phyloP scores from a whole-genome alignment of 2,329 filamentous ascomycete species.

The Nothopassalora personata region DNA sequence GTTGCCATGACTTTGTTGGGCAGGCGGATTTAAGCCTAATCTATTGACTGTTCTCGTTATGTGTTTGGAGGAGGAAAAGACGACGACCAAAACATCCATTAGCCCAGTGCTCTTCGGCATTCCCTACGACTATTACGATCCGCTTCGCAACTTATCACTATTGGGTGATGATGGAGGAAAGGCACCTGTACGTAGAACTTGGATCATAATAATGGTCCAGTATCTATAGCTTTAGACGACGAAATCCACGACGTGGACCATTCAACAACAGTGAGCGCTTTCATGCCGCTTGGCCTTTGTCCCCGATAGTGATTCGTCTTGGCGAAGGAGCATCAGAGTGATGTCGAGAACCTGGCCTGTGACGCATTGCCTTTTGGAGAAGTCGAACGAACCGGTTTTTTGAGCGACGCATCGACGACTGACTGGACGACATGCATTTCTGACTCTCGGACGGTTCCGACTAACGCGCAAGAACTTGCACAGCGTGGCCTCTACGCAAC shows the following conservation, averaged over 20 bases:
- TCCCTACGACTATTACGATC: constrained; percentile 21
- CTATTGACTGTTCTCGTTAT: constrained; percentile 9
- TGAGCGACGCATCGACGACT: background rate
- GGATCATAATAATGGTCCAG: background rate
- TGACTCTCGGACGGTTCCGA: background rate
- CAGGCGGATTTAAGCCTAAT: constrained; percentile 16
- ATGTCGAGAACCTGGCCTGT: background rate
- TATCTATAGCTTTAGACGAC: constrained; percentile 11
- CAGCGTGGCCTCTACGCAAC: background rate
- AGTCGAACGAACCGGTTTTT: background rate
- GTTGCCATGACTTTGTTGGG: constrained; percentile 4
- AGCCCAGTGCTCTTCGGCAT: constrained; percentile 9
- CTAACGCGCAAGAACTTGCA: background rate
- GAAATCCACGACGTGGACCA: background rate
- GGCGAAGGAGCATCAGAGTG: background rate
- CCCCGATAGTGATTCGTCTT: background rate
- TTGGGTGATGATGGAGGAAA: constrained; percentile 3
- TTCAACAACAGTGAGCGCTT: background rate
- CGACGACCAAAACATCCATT: background rate
- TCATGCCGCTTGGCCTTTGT: background rate
- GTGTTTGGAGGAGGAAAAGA: background rate
- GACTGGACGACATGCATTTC: background rate
- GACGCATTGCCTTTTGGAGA: background rate
- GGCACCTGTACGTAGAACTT: constrained; percentile 10
- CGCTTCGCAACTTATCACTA: constrained; percentile 2